Evolutionary conservation across 345 rosid genomes (phyloP).

Genomic region (Reutealis trisperma): DNA sequence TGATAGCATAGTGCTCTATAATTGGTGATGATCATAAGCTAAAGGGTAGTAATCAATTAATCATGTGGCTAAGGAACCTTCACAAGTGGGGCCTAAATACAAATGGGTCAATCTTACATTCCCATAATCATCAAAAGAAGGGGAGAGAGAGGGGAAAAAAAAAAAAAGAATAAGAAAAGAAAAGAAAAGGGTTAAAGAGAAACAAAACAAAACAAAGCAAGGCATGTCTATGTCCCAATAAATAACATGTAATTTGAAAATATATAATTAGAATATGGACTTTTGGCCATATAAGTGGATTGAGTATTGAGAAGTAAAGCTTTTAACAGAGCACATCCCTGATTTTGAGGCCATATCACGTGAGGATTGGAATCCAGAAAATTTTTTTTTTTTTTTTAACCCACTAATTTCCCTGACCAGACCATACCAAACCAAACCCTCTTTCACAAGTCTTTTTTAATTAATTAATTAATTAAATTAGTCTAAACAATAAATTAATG

Average conservation of each 20-base stretch:
- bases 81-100: not conserved
- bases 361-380: slow-evolving; percentile 40
- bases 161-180: not conserved
- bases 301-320: not conserved
- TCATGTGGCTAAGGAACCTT: slow-evolving; percentile 14
- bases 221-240: slow-evolving; percentile 3
- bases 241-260: not conserved
- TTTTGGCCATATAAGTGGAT: slow-evolving; percentile 22
- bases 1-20: not conserved
- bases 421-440: not conserved
- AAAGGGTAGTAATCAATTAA: slow-evolving; percentile 3
- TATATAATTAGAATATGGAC: slow-evolving; percentile 6
- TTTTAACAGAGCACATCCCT: slow-evolving; percentile 39
- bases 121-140: slow-evolving; percentile 33
- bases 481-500: too few species aligned
- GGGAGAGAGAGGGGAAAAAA: not conserved
- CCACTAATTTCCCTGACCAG: not conserved
- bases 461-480: not conserved
- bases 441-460: slow-evolving; percentile 4
- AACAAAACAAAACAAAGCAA: not conserved
- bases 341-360: slow-evolving; percentile 60
- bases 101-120: slow-evolving; percentile 26
- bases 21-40: not conserved
- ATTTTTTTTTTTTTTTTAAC: not conserved
- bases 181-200: not conserved